Evolutionary conservation across 2,329 filamentous ascomycete genomes (phyloP), one percentile per base, ranked within the genome.

Genomic region (Pestalotiopsis sp.): DNA sequence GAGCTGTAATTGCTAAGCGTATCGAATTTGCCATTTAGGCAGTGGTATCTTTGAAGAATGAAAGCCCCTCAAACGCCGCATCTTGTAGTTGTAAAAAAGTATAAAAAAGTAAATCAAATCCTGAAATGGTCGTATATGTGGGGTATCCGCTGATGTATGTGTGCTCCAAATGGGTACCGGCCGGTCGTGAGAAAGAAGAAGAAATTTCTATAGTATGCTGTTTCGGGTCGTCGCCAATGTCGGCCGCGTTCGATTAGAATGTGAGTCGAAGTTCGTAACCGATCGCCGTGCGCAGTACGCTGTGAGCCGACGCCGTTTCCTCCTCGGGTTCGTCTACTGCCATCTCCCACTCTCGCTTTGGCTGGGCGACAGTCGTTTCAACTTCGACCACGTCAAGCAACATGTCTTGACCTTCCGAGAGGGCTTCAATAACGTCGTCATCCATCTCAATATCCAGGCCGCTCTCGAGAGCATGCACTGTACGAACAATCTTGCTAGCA

Each of bases 331-430:
- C 80, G 68, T 90, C 88, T 36, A 90, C 77, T 2, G 84, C 81
- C 87, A 90, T 90, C 67, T 90, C 88, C 88, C 88, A 90, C 72
- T 90, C 88, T 45, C 83, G 79, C 75, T 90, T 90, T 52, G 82
- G 74, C 38, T 82, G 80, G 4, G 78, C 74, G 11, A 78, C 69
- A 7, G 74, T 73, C 55, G 74, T 72, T 38, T 79, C 74, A n/a
- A 83, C 75, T 72, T 88, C 84, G 20, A 79, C 77, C 57, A 93
- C 84, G 73, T 96, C 91, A 68, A 93, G 86, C 69, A 91, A 88
- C 92, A 98, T 96, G 76, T 97, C 95, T 79, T 98, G 94, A 39
- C 94, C 95, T 81, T 99, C 96, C 1, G 90, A 88, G 65, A 98
- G 84, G 78, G 95, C 92, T 59, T 88, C 88, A 39, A 98, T 89